Evolutionary conservation across 192 early-diverging fungal species (phyloP).

Genomic region (Gaertneriomyces sp.): DNA sequence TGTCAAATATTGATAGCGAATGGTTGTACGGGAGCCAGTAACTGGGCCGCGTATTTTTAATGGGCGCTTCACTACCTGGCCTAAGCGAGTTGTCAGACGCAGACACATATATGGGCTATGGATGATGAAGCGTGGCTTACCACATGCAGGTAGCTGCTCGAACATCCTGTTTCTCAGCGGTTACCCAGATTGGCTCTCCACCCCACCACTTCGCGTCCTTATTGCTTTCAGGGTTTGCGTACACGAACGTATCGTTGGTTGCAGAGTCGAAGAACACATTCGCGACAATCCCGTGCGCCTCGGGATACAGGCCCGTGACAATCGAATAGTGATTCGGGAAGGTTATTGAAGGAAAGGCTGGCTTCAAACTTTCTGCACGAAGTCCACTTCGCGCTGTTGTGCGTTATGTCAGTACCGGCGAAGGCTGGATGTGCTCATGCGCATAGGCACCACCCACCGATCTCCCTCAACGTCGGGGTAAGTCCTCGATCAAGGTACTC

Average conservation of each 20-base stretch:
- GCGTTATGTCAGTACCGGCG: no score
- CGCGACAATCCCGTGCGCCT: conserved; percentile 88
- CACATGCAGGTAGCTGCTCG: conserved; percentile 80
- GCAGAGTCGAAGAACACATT: conserved; percentile 75
- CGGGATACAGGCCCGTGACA: conserved; percentile 89
- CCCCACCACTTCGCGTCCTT: conserved; percentile 78
- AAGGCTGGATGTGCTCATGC: no score
- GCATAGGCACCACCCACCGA: conserved; percentile 43
- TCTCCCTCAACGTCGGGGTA: conserved; percentile 60
- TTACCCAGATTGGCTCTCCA: conserved; percentile 88
- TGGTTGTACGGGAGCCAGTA: conserved; percentile 58
- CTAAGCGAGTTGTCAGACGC: not conserved
- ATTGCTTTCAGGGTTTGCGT: conserved; percentile 63
- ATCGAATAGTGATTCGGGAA: conserved; percentile 94
- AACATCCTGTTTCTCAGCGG: conserved; percentile 68
- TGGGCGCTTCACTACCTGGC: conserved; percentile 54
- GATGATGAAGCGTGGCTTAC: conserved; percentile 48
- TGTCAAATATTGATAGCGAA: conserved; percentile 42
- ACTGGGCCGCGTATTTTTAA: conserved; percentile 56
- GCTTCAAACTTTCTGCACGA: conserved; percentile 58
- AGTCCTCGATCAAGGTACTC: conserved; percentile 75
- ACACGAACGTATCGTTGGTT: conserved; percentile 71
- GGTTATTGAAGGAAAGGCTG: conserved; percentile 74
- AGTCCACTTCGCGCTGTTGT: conserved; percentile 45
- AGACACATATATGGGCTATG: not conserved